A percentile compares a stretch with the other conserved stretches of the same genome.
Conservation (phyloP, 768 basidiomycete species). For the Russula foetens region DNA sequence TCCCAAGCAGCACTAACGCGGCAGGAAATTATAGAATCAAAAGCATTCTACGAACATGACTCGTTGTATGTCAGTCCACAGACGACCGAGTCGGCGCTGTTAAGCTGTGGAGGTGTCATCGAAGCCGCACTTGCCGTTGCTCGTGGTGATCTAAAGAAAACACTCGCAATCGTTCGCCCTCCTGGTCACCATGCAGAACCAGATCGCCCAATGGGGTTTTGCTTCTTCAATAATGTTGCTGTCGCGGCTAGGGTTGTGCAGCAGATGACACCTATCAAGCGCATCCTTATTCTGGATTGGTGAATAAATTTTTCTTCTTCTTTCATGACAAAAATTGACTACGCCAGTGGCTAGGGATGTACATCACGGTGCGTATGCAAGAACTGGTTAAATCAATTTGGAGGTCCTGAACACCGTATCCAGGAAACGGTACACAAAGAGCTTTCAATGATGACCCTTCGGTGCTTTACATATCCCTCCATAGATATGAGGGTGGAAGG, state of each 20-base stretch:
- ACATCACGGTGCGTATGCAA: slow-evolving; percentile 63
- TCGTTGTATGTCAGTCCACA: slow-evolving; percentile 87
- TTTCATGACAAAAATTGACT: not conserved
- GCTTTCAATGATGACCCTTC: slow-evolving; percentile 91
- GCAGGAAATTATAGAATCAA: slow-evolving; percentile 68
- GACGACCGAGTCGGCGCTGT: slow-evolving; percentile 75
- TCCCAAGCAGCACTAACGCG: slow-evolving; percentile 54
- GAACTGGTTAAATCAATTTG: not conserved
- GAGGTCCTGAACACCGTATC: not conserved
- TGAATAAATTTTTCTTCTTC: slow-evolving; percentile 32
- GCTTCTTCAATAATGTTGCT: slow-evolving; percentile 98
- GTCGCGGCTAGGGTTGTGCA: slow-evolving; percentile 83
- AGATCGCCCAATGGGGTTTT: slow-evolving; percentile 97
- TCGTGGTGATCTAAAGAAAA: slow-evolving; percentile 67
- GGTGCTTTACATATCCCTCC: slow-evolving; percentile 89
- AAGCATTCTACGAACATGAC: slow-evolving; percentile 79
- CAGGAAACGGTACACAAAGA: slow-evolving; percentile 95
- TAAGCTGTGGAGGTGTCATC: slow-evolving; percentile 93
- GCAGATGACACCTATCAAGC: slow-evolving; percentile 58
- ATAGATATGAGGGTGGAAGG: slow-evolving; percentile 85
- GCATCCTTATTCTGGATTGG: slow-evolving; percentile 93
- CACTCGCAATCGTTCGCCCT: slow-evolving; percentile 92
- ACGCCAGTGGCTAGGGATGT: slow-evolving; percentile 61
- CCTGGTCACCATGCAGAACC: slow-evolving; percentile 99
- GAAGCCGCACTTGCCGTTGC: slow-evolving; percentile 86